Base-by-base conservation (phyloP, 495 filamentous ascomycete species). In the Tuber umbilicatum region DNA sequence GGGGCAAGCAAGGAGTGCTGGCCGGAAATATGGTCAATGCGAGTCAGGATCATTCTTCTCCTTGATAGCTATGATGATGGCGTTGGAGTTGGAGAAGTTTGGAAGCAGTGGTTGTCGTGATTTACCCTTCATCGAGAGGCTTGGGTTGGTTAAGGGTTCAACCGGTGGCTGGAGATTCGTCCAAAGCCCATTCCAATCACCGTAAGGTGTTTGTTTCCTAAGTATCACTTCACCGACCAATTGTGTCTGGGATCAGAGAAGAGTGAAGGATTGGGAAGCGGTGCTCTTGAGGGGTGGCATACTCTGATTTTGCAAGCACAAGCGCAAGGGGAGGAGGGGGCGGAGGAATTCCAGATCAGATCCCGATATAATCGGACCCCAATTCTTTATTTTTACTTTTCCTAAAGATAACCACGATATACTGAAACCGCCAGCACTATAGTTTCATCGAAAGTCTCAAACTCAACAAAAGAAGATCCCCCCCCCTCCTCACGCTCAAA, bases 41-140 rank as follows among this genome's bases (percentile, higher is more conserved):
- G 55, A 64, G 55, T 64, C 55, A 27, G 27, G 55, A 64, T 64
- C 35, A 64, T 35, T 35, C 55, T 64, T 64, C 27, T 19, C 55
- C 35, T 17, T 64, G 55, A 64, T 64, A 64, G 14, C 9, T 35
- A 64, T 64, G 55, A 64, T 64, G 55, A 35, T 64, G 27, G 27
- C 27, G 31, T 35, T 35, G 27, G 55, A 27, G 55, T 35, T 64
- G 27, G 27, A 27, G 55, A 19, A 64, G 27, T 35, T 35, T 19
- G 55, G 55, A 64, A 14, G 55, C 2, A 14, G 27, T 31, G 47
- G 50, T 35, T 64, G 12, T 64, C 35, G 55, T 64, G 55, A 64
- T 64, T 64, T 64, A 64, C 55, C 55, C 55, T 64, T 64, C 55
- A 64, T 64, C 55, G 55, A 64, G 31, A 64, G 55, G 55, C 55